Conservation (phyloP, 2,329 filamentous ascomycete species). For the Westerdykella ornata region DNA sequence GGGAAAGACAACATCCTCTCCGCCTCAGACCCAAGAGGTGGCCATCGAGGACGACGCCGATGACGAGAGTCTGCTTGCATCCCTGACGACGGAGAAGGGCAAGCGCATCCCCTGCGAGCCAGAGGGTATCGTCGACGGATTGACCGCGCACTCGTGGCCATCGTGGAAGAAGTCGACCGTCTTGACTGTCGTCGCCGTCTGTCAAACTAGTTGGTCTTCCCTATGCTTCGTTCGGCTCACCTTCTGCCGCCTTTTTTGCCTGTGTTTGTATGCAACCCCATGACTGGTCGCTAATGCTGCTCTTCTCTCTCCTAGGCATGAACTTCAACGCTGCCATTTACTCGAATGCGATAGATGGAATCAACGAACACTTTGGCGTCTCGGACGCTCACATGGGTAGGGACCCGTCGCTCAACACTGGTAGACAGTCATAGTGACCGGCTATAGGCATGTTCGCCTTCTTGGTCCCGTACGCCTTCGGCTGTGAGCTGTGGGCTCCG, state of each 20-base stretch:
- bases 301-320: constrained; percentile 42
- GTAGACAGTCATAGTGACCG: constrained; percentile 46
- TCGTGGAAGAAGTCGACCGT: constrained; percentile 49
- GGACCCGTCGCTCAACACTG: constrained; percentile 6
- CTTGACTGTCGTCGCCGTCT: constrained; percentile 47
- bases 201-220: constrained; percentile 43
- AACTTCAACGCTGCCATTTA: constrained; percentile 53
- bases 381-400: constrained; percentile 37
- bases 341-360: constrained; percentile 45
- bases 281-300: constrained; percentile 24
- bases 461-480: constrained; percentile 71
- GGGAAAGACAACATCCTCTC: too few species aligned
- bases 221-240: too few species aligned
- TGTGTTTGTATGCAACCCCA: too few species aligned
- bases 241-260: too few species aligned
- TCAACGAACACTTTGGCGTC: constrained; percentile 58
- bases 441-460: constrained; percentile 64
- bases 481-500: constrained; percentile 76
- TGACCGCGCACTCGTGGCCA: constrained; percentile 43
- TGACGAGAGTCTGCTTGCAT: too few species aligned
- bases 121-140: constrained; percentile 13
- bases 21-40: too few species aligned
- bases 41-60: too few species aligned
- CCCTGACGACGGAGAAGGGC: not conserved
- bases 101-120: constrained; percentile 9